phyloP scores from a whole-genome alignment of 352 stramenopile genomes.

The Phytopythium montanum region DNA sequence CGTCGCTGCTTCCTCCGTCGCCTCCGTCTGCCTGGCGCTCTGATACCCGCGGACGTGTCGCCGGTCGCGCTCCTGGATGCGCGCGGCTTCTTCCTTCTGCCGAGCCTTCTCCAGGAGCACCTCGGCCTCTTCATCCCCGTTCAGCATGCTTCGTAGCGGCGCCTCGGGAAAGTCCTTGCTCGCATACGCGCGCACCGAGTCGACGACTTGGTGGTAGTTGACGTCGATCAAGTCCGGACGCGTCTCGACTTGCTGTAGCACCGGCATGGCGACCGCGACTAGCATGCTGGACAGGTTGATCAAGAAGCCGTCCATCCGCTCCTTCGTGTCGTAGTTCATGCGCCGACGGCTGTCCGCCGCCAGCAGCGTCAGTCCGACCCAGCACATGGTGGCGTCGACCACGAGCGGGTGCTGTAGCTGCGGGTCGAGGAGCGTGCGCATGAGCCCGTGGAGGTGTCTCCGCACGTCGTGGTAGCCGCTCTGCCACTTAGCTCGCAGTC shows the following conservation, averaged over 20 bases:
- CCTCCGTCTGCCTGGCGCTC: neutral
- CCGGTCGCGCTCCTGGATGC: neutral
- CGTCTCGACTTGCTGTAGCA: conserved; percentile 4
- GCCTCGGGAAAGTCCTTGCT: conserved; percentile 9
- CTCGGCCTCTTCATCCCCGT: conserved; percentile 12
- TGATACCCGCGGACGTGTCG: conserved; percentile 1
- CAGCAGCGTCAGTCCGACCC: conserved; percentile 23
- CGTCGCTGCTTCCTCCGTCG: neutral
- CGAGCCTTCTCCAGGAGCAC: conserved; percentile 5
- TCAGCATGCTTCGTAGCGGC: conserved; percentile 16
- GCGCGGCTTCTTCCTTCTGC: neutral
- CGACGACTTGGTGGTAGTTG: conserved; percentile 23
- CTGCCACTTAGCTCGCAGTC: conserved; percentile 47
- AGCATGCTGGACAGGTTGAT: conserved; percentile 38
- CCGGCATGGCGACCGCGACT: conserved; percentile 8
- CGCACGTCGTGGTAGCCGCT: conserved; percentile 34
- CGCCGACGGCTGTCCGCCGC: conserved; percentile 39
- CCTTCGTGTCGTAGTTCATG: conserved; percentile 31
- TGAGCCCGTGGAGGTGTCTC: conserved; percentile 22
- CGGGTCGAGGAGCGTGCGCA: conserved; percentile 29
- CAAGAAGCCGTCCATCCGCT: conserved; percentile 42
- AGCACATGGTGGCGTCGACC: conserved; percentile 44
- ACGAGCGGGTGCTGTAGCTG: conserved; percentile 36
- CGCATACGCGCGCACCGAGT: conserved; percentile 24
- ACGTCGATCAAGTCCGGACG: conserved; percentile 20